Evolutionary conservation across 1,139 yeast species (phyloP), one percentile per base, ranked within the genome.

Genomic region (Debaryomyces singareniensis): DNA sequence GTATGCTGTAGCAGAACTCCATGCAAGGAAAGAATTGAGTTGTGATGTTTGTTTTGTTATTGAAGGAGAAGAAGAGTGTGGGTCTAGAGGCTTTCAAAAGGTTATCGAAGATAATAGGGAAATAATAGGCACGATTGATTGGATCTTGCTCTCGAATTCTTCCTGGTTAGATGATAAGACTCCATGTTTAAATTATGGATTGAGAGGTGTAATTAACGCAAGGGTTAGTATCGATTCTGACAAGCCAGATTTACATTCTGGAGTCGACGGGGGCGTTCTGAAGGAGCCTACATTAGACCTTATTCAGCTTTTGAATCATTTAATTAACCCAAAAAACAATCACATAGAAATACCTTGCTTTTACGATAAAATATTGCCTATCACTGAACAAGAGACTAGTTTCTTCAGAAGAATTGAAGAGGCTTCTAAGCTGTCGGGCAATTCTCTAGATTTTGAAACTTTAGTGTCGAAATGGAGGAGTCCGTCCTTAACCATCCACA

Each of bases 31-130:
- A 0, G 58, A 71, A 30, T 67, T 91, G 16, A 63, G 67, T 12
- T 71, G 79, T 32, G 96, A 91, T 50, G 79, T 91, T 9, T 77
- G 84, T 0, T 89, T 91, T 44, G 53, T 91, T 13, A 70, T 91
- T 32, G 98, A 91, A 55, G 98, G 98, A 25, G 96, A 87, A 53
- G 98, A 91, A 53, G 98, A 91, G 53, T 74, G 85, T 39, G 97
- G 97, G 1, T 84, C 95, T 1, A 72, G 71, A 42, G 96, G 97
- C 1, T 86, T 91, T 51, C 79, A 78, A 43, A 68, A 74, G 5
- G 78, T 82, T 1, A 70, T 91, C 18, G 45, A 50, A 14, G 55
- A 65, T 25, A 60, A 80, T 42, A 60, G 62, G 30, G 57, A 53
- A 2, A 39, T 74, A 3, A 73, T 86, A 43, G 93, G 93, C 1